Percentiles rank a stretch among this genome's conserved stretches.
Evolutionary conservation across 2,329 filamentous ascomycete species (phyloP).

Genomic region (Epichloe sibirici): DNA sequence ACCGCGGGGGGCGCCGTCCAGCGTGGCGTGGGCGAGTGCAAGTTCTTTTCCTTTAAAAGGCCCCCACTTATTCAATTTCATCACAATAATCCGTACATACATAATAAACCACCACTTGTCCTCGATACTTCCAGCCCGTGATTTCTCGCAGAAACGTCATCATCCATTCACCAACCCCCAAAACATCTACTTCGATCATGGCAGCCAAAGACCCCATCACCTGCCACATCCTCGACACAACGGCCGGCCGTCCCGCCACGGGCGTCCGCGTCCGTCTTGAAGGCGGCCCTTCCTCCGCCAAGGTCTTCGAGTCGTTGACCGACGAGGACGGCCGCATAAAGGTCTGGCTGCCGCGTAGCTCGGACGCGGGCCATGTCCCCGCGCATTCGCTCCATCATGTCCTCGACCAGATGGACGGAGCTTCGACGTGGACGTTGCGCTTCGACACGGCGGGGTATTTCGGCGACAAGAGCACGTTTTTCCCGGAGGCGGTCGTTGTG

Average conservation of each 20-base stretch:
- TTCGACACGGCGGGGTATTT: conserved; percentile 68
- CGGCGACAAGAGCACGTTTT: conserved; percentile 48
- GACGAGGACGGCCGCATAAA: conserved; percentile 67
- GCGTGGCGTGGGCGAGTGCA: background rate
- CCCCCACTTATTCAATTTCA: background rate
- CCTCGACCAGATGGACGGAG: conserved; percentile 28
- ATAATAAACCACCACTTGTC: too few species aligned
- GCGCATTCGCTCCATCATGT: conserved; percentile 47
- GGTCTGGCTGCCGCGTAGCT: conserved; percentile 51
- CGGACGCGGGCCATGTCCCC: conserved; percentile 40
- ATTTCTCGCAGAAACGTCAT: background rate
- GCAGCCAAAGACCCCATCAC: conserved; percentile 55
- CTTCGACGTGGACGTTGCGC: conserved; percentile 52
- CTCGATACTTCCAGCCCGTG: too few species aligned
- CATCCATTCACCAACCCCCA: background rate
- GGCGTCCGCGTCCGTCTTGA: conserved; percentile 56
- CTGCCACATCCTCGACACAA: conserved; percentile 78
- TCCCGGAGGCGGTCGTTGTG: conserved; percentile 44
- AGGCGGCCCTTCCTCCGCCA: conserved; percentile 15
- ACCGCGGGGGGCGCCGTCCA: background rate
- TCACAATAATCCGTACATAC: too few species aligned
- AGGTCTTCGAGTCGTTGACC: conserved; percentile 51
- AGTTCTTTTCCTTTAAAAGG: background rate
- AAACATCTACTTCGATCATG: background rate
- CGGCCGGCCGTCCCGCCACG: conserved; percentile 55